Base-by-base conservation (phyloP, 164 flowering plant species). In the Umbellularia californica region DNA sequence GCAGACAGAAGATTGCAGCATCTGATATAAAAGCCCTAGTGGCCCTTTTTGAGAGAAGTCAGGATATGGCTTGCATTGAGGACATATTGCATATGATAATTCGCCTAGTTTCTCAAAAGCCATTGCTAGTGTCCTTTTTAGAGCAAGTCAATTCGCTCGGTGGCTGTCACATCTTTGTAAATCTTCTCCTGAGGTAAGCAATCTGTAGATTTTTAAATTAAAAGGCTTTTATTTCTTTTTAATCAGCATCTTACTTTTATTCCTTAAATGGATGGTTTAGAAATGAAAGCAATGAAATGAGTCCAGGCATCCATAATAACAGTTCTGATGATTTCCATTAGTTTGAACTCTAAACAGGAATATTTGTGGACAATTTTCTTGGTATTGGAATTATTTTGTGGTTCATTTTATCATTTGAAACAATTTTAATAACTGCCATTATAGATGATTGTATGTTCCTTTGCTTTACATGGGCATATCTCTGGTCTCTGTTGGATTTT, bases 41-140 rank as follows among this genome's bases (percentile, higher is more conserved):
- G 50, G 90, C 97, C n/a, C 94, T 92, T 77, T 92, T 90, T 75
- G 98, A 94, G 81, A 86, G 84, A 76, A 91, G 93, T 80, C 88
- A 87, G 78, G 98, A 96, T 84, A 88, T 88, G 93, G 82, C 89
- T 50, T 96, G 99, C 84, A 83, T 92, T 79, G 98, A 96, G 82
- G 99, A 94, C 86, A 89, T 90, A 73, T 69, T 96, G 65, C 97
- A 96, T 78, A 91, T 96, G 99, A 88, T 92, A 77, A 89, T 93
- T 70, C 95, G 99, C 55, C 88, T 92, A 70, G 78, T 94, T 79
- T 91, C 97, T 75, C 94, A 91, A 71, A 92, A 90, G 82, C 79
- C 85, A 70, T 71, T 94, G 70, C 90, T 92, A 72, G 86, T 87
- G 66, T 80, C 97, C 69, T 94, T 96, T 81, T 87, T 94, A 64